Base-by-base conservation (phyloP, 2,329 filamentous ascomycete species). In the Diaporthe vexans region DNA sequence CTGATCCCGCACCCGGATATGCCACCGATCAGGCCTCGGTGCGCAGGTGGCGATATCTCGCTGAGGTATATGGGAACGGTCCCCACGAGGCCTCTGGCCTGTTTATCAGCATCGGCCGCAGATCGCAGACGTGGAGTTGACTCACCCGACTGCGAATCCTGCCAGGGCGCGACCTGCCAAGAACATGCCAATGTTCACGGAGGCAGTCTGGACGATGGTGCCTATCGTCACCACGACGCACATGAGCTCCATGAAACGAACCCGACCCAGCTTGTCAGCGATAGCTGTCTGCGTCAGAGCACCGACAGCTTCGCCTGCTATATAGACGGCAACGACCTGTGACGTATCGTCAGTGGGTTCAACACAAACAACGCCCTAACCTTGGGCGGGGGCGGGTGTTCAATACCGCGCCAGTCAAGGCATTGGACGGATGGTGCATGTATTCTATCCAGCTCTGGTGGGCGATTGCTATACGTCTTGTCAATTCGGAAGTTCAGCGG, bases 401-500 rank as follows among this genome's bases (percentile, higher is more conserved):
- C 43, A 74, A 33, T 48, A 88, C 86, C 33, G 88, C 86, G 71
- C 89, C 89, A 2, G 88, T 91, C 21, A 91, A 79, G 5, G 85
- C 88, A 76, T 88, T 83, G 4, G 87, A 89, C 3, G 89, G 89
- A 65, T 88, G 78, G 17, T 84, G 72, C 89, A 91, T 91, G 79
- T 91, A 91, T 57, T 88, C 84, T 58, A 89, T 86, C 89, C 89
- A 91, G 78, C 88, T 90, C 77, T 88, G 78, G 78, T 91, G 89
- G 3, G 89, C 89, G 73, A 91, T 91, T 26, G 89, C 86, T 87
- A 72, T 67, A 13, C 40, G 59, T 52, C 26, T 29, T 29, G 67
- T 78, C 43, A 74, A 46, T 46, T n/a, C 8, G 0, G 51, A 1
- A 3, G 21, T 7, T 37, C 11, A 17, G 2, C 4, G 10, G 24